Evolutionary conservation across 306 rosid genomes (phyloP), one percentile per base, ranked within the genome.

Genomic region (Lagenaria siceraria): DNA sequence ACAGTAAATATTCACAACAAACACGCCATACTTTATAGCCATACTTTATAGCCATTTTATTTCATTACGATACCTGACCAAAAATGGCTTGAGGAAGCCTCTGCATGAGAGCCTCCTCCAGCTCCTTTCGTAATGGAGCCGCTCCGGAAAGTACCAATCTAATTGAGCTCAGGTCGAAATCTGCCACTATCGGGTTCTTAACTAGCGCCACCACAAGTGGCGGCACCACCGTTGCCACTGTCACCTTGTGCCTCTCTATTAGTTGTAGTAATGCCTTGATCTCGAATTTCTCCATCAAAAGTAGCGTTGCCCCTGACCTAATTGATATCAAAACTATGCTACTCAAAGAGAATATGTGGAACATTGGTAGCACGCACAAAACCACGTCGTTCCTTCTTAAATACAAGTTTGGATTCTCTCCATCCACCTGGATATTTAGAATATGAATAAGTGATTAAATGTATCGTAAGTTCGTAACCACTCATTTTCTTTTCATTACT

Each of bases 71-170:
- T 8, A 93, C 98, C 97, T 94, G 98, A 58, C 97, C 97, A 18
- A 94, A 53, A 77, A 86, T 68, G 0, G 98, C 98, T 52, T 83
- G 87, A 40, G 98, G 98, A 15, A 94, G 76, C 54, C 95, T 81
- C 31, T 48, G 75, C 25, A 73, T 78, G 9, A 91, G 91, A 4
- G 94, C 91, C 27, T 94, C 97, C 82, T 78, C 93, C 29, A 94
- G 81, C 75, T 91, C 96, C 89, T 89, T 94, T 1, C 97, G 92
- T 27, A 94, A 85, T 56, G 98, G 97, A 17, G 98, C 98, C 9
- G 97, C 98, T 4, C 98, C 98, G 0, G 96, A 91, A 19, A 88
- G 49, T 63, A 94, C 90, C 66, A 85, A 7, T 53, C 96, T 31
- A 0, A 94, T 91, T 0, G 97, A 91, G 82, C 92, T 85, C 7